Percentiles rank a stretch among this genome's conserved stretches.
Evolutionary conservation across 192 early-diverging fungal species (phyloP).

Genomic region (Backusella psychrophila): DNA sequence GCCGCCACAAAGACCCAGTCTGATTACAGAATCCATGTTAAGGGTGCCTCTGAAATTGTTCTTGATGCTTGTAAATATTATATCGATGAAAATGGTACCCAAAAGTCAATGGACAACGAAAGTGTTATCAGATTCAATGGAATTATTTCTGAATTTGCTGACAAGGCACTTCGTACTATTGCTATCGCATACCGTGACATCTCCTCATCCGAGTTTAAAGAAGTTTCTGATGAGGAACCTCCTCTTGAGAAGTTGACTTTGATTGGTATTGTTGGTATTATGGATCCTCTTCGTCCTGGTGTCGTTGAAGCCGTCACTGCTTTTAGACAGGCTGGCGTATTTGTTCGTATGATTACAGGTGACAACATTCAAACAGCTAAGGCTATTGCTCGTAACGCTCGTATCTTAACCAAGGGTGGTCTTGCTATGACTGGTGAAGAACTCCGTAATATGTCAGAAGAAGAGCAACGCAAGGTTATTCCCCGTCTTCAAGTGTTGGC

Average conservation of each 20-base stretch:
- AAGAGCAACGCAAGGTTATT: constrained; percentile 62
- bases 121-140: constrained; percentile 39
- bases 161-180: constrained; percentile 74
- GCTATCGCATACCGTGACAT: constrained; percentile 65
- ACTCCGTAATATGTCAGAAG: constrained; percentile 68
- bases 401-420: constrained; percentile 75
- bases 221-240: constrained; percentile 53
- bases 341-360: constrained; percentile 87
- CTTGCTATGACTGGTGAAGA: constrained; percentile 77
- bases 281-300: constrained; percentile 83
- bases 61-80: constrained; percentile 61
- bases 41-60: constrained; percentile 85
- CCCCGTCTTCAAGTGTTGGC: constrained; percentile 82
- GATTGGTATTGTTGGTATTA: constrained; percentile 81
- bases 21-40: constrained; percentile 62
- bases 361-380: constrained; percentile 88
- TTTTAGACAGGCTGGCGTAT: constrained; percentile 82
- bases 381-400: constrained; percentile 85
- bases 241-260: constrained; percentile 55
- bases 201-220: constrained; percentile 33
- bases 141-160: constrained; percentile 58
- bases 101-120: constrained; percentile 43
- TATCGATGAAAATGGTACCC: constrained; percentile 51
- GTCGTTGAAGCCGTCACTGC: constrained; percentile 71
- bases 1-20: constrained; percentile 23